Evolutionary conservation across 179 eudicot genomes (phyloP), one percentile per base, ranked within the genome.

Genomic region (Camellia oleifera): DNA sequence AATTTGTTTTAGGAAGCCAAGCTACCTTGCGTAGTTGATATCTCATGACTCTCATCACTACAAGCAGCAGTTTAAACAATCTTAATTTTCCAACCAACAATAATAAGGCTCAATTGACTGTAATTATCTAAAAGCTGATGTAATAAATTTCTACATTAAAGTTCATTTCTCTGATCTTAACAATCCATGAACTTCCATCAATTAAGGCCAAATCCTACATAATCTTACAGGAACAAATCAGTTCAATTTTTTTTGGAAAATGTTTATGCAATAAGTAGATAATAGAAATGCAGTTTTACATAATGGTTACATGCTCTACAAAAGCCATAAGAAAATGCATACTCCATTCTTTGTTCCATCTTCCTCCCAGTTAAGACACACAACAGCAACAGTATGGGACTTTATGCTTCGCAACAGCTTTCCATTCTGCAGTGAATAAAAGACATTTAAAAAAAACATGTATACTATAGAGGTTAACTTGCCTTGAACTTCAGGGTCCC

Each of bases 291-390:
- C 3, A 72, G 17, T 52, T 48, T 72, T 11, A 45, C 52, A 18
- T 42, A 74, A 73, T 52, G 52, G 6, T 23, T 13, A 48, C 40
- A 48, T 18, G 70, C 63, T 62, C 58, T 15, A 3, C 8, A 69
- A 77, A 45, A 78, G 7, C 52, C 8, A 63, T n/a, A 52, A 32
- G 50, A 32, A 48, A 57, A 81, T 54, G 63, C 88, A 74, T 82
- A 86, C 91, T 79, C 73, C 81, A 75, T 60, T 77, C 60, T 82
- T 87, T 76, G 85, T 82, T 69, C 87, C 88, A 82, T 91, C 98
- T 76, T 92, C 98, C 85, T 83, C 97, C 99, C 99, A 96, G 77
- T 89, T 87, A 80, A 96, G 97, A 81, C 92, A 96, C 76, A 92
- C 87, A 72, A 96, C 94, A 72, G 98, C 89, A 77, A 69, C 89